Evolutionary conservation across 768 basidiomycete genomes (phyloP).

Genomic region (Pholiota conissans): DNA sequence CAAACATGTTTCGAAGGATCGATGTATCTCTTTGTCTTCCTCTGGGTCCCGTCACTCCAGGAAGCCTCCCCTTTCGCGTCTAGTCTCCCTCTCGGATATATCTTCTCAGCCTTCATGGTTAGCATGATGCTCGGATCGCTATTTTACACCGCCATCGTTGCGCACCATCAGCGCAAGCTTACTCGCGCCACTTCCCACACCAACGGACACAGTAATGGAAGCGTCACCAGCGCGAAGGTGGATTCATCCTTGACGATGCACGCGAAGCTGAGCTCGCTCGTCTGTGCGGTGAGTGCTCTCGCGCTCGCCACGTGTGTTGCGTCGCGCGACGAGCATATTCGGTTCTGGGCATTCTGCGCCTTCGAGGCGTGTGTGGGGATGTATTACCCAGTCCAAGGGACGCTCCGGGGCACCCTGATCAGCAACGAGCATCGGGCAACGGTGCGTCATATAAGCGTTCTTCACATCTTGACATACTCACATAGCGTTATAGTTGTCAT

Average conservation of each 20-base stretch:
- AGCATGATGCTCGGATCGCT: conserved; percentile 82
- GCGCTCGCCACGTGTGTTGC: conserved; percentile 52
- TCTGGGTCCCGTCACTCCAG: conserved; percentile 79
- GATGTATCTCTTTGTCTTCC: conserved; percentile 84
- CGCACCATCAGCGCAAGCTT: conserved; percentile 23
- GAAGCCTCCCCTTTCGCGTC: conserved; percentile 44
- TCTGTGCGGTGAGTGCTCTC: conserved; percentile 59
- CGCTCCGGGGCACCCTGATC: conserved; percentile 65
- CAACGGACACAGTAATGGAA: not conserved
- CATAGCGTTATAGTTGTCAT: conserved; percentile 47
- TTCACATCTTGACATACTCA: not conserved
- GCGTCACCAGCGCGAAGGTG: not conserved
- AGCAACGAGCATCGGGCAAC: conserved; percentile 75
- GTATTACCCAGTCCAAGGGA: conserved; percentile 81
- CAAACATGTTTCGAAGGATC: conserved; percentile 85
- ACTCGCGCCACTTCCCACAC: not conserved
- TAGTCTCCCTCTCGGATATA: conserved; percentile 70
- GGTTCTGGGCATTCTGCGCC: conserved; percentile 74
- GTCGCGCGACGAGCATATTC: conserved; percentile 41
- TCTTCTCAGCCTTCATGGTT: conserved; percentile 81
- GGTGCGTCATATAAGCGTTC: conserved; percentile 36
- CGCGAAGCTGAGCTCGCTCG: conserved; percentile 63
- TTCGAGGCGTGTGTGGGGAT: conserved; percentile 79
- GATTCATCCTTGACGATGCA: conserved; percentile 56
- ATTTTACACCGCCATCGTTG: conserved; percentile 56